Conservation (phyloP, 148 eudicot genomes). For the Fallopia convolvulus region DNA sequence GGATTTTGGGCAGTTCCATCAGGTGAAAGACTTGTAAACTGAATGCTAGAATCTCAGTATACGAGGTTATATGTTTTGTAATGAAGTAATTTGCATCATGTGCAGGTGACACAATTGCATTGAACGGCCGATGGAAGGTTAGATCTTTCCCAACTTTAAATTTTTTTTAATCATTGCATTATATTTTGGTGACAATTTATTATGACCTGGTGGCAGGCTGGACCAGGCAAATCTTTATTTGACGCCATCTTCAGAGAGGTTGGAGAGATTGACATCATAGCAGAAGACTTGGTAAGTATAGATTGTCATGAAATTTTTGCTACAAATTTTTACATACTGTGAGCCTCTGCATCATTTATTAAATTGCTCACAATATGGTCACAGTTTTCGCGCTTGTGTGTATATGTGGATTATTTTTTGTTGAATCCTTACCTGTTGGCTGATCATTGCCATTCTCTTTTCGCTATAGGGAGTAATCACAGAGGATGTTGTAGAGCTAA, state of each 20-base stretch:
- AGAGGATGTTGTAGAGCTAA: constrained; percentile 82
- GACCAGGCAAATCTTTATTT: constrained; percentile 87
- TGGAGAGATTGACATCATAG: constrained; percentile 77
- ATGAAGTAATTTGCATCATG: constrained; percentile 4
- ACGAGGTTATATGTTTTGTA: not conserved
- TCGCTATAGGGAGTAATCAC: constrained; percentile 79
- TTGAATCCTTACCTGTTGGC: not conserved
- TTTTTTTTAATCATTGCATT: constrained; percentile 26
- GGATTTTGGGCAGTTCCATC: constrained; percentile 99
- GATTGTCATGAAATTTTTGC: not conserved
- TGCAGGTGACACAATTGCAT: constrained; percentile 84
- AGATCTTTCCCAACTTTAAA: constrained; percentile 16
- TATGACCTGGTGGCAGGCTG: constrained; percentile 38
- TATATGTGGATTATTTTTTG: not conserved
- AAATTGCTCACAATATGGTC: not conserved
- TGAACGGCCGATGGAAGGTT: constrained; percentile 88
- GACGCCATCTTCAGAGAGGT: constrained; percentile 65
- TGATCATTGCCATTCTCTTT: not conserved
- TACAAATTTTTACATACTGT: not conserved
- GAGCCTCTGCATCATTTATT: not conserved
- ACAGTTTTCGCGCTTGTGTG: not conserved
- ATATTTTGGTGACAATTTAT: not conserved
- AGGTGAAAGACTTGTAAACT: constrained; percentile 37
- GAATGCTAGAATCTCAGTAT: constrained; percentile 1
- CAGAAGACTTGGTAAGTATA: constrained; percentile 87